These are phyloP conservation scores for Fusarium equiseti DNA, from an alignment of 2,329 filamentous ascomycete genomes.

Conservation along the genomic window DNA sequence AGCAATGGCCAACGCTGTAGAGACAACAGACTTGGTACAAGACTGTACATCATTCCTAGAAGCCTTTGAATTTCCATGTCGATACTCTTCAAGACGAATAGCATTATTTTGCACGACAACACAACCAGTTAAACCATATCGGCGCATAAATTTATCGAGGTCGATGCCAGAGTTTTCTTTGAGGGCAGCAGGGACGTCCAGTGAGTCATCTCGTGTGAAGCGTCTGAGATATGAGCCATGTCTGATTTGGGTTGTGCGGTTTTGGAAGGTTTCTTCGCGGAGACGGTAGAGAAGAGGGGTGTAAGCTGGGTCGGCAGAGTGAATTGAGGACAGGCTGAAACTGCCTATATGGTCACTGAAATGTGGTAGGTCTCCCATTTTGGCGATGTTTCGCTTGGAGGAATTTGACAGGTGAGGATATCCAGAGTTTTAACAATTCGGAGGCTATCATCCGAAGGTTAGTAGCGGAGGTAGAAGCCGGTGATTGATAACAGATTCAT, in stretches of 20 bases:
- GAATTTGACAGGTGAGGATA: background rate
- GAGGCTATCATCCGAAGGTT: background rate
- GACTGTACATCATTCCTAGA: conserved; percentile 35
- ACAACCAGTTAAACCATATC: conserved; percentile 31
- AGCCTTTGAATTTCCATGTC: conserved; percentile 29
- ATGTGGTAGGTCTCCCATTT: conserved; percentile 12
- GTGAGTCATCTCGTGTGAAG: conserved; percentile 13
- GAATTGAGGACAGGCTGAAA: conserved; percentile 24
- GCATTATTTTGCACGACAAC: conserved; percentile 19
- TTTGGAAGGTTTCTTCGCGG: conserved; percentile 35
- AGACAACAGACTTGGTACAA: conserved; percentile 31
- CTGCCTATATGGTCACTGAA: conserved; percentile 26
- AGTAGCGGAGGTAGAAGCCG: conserved; percentile 1
- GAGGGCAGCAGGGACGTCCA: background rate
- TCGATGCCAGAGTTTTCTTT: background rate
- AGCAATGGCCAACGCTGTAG: conserved; percentile 27
- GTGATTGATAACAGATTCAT: background rate
- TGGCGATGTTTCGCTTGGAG: background rate
- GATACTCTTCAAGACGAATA: conserved; percentile 29
- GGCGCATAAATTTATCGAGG: conserved; percentile 21
- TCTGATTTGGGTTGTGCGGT: conserved; percentile 29
- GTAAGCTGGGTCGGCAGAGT: conserved; percentile 26
- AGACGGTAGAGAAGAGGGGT: conserved; percentile 37
- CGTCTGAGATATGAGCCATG: conserved; percentile 29
- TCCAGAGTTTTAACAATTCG: background rate